A percentile compares a stretch with the other conserved stretches of the same genome.
Conservation (phyloP, 306 rosid genomes). For the Prinsepia uniflora region DNA sequence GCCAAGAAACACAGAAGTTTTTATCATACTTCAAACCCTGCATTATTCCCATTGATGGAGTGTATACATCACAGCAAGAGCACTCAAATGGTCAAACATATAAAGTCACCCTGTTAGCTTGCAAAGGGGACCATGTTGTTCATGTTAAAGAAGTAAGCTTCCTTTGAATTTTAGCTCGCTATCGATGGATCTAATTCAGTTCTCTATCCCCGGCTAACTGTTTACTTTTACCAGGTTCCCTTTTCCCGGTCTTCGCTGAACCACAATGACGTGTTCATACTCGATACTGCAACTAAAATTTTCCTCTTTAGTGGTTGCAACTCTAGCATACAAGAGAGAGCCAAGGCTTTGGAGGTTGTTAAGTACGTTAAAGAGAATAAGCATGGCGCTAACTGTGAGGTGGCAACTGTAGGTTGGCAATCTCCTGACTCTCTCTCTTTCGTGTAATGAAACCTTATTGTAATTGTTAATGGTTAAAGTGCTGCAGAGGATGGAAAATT, state of each 20-base stretch:
- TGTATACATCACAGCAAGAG: slow-evolving; percentile 53
- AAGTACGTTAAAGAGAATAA: slow-evolving; percentile 79
- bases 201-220: slow-evolving; percentile 7
- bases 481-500: slow-evolving; percentile 94
- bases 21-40: slow-evolving; percentile 88
- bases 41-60: slow-evolving; percentile 81
- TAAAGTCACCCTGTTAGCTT: slow-evolving; percentile 58
- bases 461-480: slow-evolving; percentile 25
- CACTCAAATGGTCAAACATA: slow-evolving; percentile 53
- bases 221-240: slow-evolving; percentile 57
- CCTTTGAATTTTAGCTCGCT: slow-evolving; percentile 13
- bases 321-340: slow-evolving; percentile 91
- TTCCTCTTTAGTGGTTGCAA: slow-evolving; percentile 93
- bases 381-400: slow-evolving; percentile 72
- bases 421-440: slow-evolving; percentile 22
- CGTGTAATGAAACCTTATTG: slow-evolving; percentile 14
- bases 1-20: slow-evolving; percentile 78
- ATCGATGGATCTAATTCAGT: background rate
- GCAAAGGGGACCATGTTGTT: slow-evolving; percentile 93
- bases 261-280: slow-evolving; percentile 84
- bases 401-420: slow-evolving; percentile 82
- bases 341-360: slow-evolving; percentile 91
- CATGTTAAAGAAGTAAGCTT: slow-evolving; percentile 79
- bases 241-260: slow-evolving; percentile 81
- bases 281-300: slow-evolving; percentile 83